Evolutionary conservation across 164 flowering plant species (phyloP).

Genomic region (Tetrastigma voinierianum): DNA sequence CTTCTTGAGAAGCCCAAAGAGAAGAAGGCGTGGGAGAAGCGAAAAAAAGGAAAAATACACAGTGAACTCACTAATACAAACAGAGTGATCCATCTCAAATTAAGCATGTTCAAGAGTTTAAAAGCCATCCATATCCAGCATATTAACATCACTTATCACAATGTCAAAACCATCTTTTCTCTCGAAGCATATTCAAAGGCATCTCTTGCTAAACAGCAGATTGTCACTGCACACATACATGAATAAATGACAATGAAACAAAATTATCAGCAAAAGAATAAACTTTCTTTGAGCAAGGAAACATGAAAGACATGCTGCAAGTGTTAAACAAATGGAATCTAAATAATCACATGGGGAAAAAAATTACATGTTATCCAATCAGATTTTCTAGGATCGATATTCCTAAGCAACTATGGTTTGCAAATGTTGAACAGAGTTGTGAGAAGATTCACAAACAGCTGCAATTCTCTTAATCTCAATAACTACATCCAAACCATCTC

Average conservation of each 20-base stretch:
- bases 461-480: too few species aligned
- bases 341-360: too few species aligned
- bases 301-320: too few species aligned
- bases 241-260: not conserved
- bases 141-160: slow-evolving; percentile 21
- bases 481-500: too few species aligned
- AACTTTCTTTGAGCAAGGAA: too few species aligned
- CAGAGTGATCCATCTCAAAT: slow-evolving; percentile 28
- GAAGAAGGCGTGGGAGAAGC: not conserved
- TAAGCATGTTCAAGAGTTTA: slow-evolving; percentile 17
- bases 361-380: too few species aligned
- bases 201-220: slow-evolving; percentile 11
- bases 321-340: too few species aligned
- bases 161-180: slow-evolving; percentile 17
- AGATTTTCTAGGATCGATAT: too few species aligned
- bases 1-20: not conserved
- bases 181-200: slow-evolving; percentile 20
- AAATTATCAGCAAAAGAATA: too few species aligned
- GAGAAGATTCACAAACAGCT: too few species aligned
- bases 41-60: not conserved
- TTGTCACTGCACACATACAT: slow-evolving; percentile 16
- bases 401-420: too few species aligned
- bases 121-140: slow-evolving; percentile 27
- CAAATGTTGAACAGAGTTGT: too few species aligned
- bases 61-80: slow-evolving; percentile 24